A percentile compares a stretch with the other conserved stretches of the same genome.
phyloP scores from a whole-genome alignment of 2,329 filamentous ascomycete genomes.

The Aspergillus hiratsukae region DNA sequence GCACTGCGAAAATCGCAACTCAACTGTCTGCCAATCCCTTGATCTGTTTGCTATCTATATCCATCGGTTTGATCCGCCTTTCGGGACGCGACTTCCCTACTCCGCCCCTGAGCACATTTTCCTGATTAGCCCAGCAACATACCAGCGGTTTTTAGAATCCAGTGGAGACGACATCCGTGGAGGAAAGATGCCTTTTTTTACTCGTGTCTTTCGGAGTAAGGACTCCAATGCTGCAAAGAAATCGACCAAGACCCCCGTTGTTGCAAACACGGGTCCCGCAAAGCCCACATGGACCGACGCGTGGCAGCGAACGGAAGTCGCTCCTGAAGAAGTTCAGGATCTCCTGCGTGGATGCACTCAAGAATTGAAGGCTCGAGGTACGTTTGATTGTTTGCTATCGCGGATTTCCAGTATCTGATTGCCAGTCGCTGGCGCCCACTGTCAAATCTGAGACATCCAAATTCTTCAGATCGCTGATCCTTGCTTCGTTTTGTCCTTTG shows the following conservation, averaged over 20 bases:
- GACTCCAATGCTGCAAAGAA: conserved; percentile 64
- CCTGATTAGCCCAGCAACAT: conserved; percentile 1
- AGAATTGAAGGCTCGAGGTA: conserved; percentile 94
- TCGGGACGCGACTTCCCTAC: background rate
- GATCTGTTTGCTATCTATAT: background rate
- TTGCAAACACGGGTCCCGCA: conserved; percentile 51
- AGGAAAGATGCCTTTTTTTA: conserved; percentile 54
- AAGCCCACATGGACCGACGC: conserved; percentile 85
- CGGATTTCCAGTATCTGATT: conserved; percentile 5
- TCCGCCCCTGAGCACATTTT: conserved; percentile 10
- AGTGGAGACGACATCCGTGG: conserved; percentile 1
- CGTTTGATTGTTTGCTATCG: conserved; percentile 26
- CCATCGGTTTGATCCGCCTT: background rate
- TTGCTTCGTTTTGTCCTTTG: conserved; percentile 13
- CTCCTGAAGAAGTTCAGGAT: conserved; percentile 87
- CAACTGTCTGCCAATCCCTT: background rate
- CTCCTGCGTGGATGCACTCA: conserved; percentile 77
- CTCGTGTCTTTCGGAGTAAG: conserved; percentile 67
- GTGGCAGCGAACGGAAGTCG: conserved; percentile 75
- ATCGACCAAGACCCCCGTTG: conserved; percentile 48
- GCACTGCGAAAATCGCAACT: conserved; percentile 3
- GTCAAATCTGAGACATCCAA: conserved; percentile 17
- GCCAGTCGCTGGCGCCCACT: conserved; percentile 7
- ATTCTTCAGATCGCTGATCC: conserved; percentile 31
- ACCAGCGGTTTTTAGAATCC: background rate